A percentile compares a stretch with the other conserved stretches of the same genome.
phyloP scores from a whole-genome alignment of 2,329 filamentous ascomycete species.

The Pseudogymnoascus sp. region DNA sequence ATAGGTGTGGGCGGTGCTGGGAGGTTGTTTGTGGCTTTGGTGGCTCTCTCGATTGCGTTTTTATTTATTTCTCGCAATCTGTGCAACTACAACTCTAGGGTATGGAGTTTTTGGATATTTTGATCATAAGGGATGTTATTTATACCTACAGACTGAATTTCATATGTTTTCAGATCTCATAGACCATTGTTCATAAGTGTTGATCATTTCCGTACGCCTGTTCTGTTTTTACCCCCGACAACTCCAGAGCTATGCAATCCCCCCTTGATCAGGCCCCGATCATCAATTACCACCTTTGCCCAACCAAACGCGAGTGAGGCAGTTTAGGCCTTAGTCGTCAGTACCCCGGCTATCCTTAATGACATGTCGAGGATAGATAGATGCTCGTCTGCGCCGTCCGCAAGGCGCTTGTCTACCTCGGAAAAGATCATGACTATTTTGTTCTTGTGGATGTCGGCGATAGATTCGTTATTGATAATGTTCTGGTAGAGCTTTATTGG shows the following conservation, averaged over 20 bases:
- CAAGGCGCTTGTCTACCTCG: slow-evolving; percentile 85
- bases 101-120: not conserved
- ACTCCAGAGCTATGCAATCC: slow-evolving; percentile 15
- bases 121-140: not conserved
- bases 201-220: slow-evolving; percentile 1
- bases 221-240: not conserved
- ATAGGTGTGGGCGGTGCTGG: too few species aligned
- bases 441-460: slow-evolving; percentile 81
- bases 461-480: slow-evolving; percentile 74
- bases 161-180: not conserved
- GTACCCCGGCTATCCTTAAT: slow-evolving; percentile 69
- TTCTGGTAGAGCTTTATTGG: slow-evolving; percentile 75
- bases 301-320: not conserved
- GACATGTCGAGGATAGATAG: slow-evolving; percentile 80
- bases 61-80: not conserved
- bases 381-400: slow-evolving; percentile 94
- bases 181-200: slow-evolving; percentile 4
- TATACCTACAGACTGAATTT: not conserved
- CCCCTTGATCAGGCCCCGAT: not conserved
- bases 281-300: slow-evolving; percentile 18
- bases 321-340: slow-evolving; percentile 35
- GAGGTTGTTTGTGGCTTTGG: too few species aligned
- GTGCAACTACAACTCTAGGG: not conserved
- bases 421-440: slow-evolving; percentile 85
- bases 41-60: not conserved